These are phyloP conservation scores for Yamadazyma pseudoaaseri DNA, from an alignment of 1,139 yeast genomes.

Conservation along the genomic window DNA sequence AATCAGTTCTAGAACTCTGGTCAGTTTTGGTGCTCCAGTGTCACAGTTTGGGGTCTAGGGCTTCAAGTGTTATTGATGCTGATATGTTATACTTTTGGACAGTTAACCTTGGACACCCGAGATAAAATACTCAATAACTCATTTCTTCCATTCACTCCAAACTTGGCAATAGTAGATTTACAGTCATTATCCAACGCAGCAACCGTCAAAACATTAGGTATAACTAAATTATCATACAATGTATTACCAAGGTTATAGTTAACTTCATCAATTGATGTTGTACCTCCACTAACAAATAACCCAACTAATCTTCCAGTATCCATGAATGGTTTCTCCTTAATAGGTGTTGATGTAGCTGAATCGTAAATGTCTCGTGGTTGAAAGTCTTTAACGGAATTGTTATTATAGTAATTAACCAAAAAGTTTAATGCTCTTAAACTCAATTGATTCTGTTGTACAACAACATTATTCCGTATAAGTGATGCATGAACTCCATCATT, in stretches of 20 bases:
- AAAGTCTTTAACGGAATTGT: conserved; percentile 24
- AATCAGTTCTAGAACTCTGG: conserved; percentile 13
- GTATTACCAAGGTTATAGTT: conserved; percentile 60
- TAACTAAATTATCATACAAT: conserved; percentile 31
- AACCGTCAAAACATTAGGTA: conserved; percentile 55
- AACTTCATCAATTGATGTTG: conserved; percentile 69
- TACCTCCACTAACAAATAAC: conserved; percentile 64
- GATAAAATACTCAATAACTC: conserved; percentile 60
- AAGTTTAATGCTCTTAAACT: conserved; percentile 54
- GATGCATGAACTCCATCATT: conserved; percentile 75
- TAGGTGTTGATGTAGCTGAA: conserved; percentile 13
- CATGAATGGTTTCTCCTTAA: conserved; percentile 8
- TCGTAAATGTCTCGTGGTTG: conserved; percentile 19
- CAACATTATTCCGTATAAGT: conserved; percentile 64
- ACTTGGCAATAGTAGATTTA: conserved; percentile 58
- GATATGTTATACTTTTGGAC: too few relatives aligned
- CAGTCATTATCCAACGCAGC: conserved; percentile 48
- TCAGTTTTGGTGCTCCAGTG: too few relatives aligned
- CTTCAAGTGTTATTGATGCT: too few relatives aligned
- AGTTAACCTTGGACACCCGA: conserved; percentile 1
- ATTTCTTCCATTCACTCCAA: conserved; percentile 73
- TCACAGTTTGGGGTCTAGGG: too few relatives aligned
- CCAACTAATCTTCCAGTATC: conserved; percentile 24
- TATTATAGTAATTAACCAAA: conserved; percentile 33
- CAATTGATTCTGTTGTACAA: conserved; percentile 59